Evolutionary conservation across 768 basidiomycete genomes (phyloP), one percentile per base, ranked within the genome.

Genomic region (Strobilomyces confusus): DNA sequence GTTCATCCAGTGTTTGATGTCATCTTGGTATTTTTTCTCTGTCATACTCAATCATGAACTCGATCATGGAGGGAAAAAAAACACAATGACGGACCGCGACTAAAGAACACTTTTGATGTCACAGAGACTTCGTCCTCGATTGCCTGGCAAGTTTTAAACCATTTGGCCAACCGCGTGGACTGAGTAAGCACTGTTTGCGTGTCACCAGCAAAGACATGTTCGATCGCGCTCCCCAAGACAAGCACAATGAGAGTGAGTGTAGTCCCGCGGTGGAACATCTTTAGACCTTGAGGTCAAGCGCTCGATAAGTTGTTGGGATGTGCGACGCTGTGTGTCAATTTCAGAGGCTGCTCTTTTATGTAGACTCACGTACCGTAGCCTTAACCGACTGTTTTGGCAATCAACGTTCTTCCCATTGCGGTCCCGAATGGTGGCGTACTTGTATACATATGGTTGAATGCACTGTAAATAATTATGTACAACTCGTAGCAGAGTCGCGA

Each of bases 1-100:
- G n/a, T 65, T 65, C 0, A 78, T 75, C 79, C 78, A 84, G 51
- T 84, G 81, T 2, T 57, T 47, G 22, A 79, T 73, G 51, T 78
- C 81, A 13, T 67, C 62, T 0, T 33, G 34, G 49, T 81, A 84
- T 17, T 65, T 38, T 2, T 56, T 9, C 5, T 14, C 58, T 64
- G 15, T 36, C 34, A 15, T 12, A 9, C 32, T 33, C 13, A 36
- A 20, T 19, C 37, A 11, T 20, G 37, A 38, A 38, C 8, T 20
- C 37, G 19, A 20, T 20, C 19, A 19, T 15, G 34, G 15, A 38
- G 11, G 37, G 15, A n/a, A n/a, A 37, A 37, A 38, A 38, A 38
- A 19, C 7, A 20, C 13, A 3, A 38, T 7, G 5, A 9, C 37
- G n/a, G 3, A 38, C 37, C 37, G 11, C 19, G 37, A 38, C 19